Percentiles rank a stretch among this genome's conserved stretches.
phyloP scores from a whole-genome alignment of 2,329 filamentous ascomycete species.

The Ophiostoma australiae region DNA sequence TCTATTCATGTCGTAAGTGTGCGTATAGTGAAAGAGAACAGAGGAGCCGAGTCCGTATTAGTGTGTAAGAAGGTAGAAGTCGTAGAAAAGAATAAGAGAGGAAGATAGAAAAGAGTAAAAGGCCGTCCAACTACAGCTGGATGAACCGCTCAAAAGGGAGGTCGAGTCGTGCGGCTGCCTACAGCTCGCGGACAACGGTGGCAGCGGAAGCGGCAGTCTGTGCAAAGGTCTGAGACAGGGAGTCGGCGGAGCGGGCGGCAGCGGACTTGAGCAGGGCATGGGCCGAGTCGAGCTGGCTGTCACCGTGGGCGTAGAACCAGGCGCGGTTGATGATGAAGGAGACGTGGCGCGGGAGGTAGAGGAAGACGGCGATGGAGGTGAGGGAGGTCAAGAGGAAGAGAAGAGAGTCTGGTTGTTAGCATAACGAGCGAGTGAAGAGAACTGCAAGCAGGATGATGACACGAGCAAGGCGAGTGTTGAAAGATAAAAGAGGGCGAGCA shows the following conservation, averaged over 20 bases:
- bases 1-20: slow-evolving; percentile 16
- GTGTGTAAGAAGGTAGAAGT: background rate
- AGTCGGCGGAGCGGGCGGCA: slow-evolving; percentile 31
- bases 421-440: background rate
- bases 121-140: background rate
- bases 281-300: slow-evolving; percentile 47
- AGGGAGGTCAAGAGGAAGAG: slow-evolving; percentile 86
- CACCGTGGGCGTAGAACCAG: slow-evolving; percentile 93
- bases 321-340: slow-evolving; percentile 74
- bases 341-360: slow-evolving; percentile 93
- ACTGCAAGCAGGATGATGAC: background rate
- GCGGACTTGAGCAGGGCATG: slow-evolving; percentile 38
- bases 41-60: background rate
- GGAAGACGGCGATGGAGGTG: slow-evolving; percentile 75
- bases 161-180: slow-evolving; percentile 17
- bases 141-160: slow-evolving; percentile 8
- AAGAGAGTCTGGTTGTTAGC: slow-evolving; percentile 63
- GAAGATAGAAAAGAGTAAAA: too few species aligned
- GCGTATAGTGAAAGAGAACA: background rate
- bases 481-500: background rate
- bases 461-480: background rate
- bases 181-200: slow-evolving; percentile 39
- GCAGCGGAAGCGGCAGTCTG: slow-evolving; percentile 22
- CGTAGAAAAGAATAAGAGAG: background rate
- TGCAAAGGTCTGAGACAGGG: slow-evolving; percentile 30